These are phyloP conservation scores for Fagopyrum homotropicum DNA, from an alignment of 148 eudicot genomes.

Conservation along the genomic window DNA sequence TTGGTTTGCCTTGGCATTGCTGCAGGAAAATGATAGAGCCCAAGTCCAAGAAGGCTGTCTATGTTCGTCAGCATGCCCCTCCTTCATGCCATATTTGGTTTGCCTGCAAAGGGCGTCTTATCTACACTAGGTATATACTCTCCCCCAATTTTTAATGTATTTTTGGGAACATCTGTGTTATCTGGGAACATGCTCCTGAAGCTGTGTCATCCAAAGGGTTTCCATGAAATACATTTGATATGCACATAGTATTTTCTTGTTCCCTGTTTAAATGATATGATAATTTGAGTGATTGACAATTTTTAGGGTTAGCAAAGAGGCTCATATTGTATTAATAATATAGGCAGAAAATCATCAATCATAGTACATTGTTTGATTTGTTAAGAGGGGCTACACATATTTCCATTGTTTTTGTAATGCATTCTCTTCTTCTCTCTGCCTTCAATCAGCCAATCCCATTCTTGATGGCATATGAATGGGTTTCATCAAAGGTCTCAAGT, in stretches of 20 bases:
- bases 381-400: background rate
- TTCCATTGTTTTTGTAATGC: background rate
- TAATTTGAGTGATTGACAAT: background rate
- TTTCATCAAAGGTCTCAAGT: background rate
- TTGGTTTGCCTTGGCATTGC: conserved; percentile 13
- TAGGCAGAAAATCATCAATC: background rate
- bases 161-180: background rate
- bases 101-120: conserved; percentile 61
- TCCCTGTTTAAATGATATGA: background rate
- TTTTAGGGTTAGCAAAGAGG: background rate
- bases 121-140: conserved; percentile 44
- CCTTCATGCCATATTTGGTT: conserved; percentile 69
- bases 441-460: background rate
- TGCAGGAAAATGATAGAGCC: conserved; percentile 77
- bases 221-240: background rate
- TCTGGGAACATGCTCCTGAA: background rate
- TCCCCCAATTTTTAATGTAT: background rate
- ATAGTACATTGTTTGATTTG: background rate
- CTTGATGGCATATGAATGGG: background rate
- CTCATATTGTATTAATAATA: background rate
- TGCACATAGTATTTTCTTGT: background rate
- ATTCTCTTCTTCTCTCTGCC: background rate
- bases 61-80: conserved; percentile 63
- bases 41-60: conserved; percentile 72
- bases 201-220: background rate